Conservation (phyloP, 768 basidiomycete species). For the Holtermannia corniformis region DNA sequence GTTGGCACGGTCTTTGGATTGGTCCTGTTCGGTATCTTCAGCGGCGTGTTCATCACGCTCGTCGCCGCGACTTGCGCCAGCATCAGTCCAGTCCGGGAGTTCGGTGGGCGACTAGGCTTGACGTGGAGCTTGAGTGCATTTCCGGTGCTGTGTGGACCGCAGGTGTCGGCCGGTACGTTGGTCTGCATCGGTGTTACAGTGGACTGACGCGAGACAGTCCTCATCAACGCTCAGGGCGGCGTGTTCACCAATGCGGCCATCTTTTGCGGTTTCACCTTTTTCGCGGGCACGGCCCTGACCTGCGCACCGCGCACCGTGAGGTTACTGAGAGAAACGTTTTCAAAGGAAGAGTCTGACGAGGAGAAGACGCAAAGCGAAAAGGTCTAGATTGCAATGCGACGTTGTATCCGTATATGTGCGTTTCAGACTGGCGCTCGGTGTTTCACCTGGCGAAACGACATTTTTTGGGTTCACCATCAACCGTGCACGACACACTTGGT, state of each 20-base stretch:
- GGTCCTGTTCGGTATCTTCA: slow-evolving; percentile 12
- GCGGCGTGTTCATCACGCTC: slow-evolving; percentile 8
- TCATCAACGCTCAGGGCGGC: neutral
- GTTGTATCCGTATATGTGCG: neutral
- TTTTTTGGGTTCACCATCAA: no score
- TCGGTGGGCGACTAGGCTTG: slow-evolving; percentile 37
- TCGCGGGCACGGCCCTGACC: slow-evolving; percentile 18
- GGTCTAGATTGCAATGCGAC: neutral
- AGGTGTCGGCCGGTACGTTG: slow-evolving; percentile 29
- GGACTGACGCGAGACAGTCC: slow-evolving; percentile 2
- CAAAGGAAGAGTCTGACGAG: neutral
- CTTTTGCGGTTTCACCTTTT: slow-evolving; percentile 21
- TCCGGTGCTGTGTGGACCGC: slow-evolving; percentile 27
- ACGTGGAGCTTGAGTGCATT: slow-evolving; percentile 27
- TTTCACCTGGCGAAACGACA: no score
- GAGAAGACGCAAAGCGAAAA: neutral
- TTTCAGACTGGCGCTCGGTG: neutral
- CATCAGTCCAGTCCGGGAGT: slow-evolving; percentile 32
- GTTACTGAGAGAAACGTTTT: neutral
- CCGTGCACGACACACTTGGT: no score
- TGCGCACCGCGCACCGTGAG: slow-evolving; percentile 8
- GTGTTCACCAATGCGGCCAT: slow-evolving; percentile 20
- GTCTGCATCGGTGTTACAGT: no score
- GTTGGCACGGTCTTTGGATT: slow-evolving; percentile 10
- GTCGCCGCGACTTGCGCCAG: slow-evolving; percentile 28